Conservation (phyloP, 2,329 filamentous ascomycete species). For the Incumbomyces lentus region DNA sequence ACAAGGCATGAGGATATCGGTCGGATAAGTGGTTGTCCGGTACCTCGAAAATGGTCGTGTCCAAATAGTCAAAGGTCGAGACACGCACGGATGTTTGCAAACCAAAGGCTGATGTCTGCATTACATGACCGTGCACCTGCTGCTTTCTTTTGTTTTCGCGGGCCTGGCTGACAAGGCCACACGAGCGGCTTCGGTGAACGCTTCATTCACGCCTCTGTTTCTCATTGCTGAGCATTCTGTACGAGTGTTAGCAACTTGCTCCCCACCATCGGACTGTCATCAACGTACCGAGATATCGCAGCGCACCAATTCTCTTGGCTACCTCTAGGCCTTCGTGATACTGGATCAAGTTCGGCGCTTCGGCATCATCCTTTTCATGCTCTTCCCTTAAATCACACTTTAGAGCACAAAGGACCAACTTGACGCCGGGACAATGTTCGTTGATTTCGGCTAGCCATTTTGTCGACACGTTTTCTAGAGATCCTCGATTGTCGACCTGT, state of each 20-base stretch:
- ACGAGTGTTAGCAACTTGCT: constrained; percentile 4
- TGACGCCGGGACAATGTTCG: constrained; percentile 92
- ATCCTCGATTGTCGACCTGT: constrained; percentile 82
- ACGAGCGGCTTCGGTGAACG: constrained; percentile 92
- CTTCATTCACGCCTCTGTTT: constrained; percentile 95
- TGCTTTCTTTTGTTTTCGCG: constrained; percentile 25
- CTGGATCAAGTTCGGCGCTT: constrained; percentile 48
- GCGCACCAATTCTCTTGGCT: constrained; percentile 78
- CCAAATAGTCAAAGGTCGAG: too few species aligned
- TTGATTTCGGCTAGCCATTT: constrained; percentile 98
- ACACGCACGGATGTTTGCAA: too few species aligned
- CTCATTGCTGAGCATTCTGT: constrained; percentile 95
- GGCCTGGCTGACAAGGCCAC: constrained; percentile 60
- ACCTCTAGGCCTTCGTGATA: constrained; percentile 89
- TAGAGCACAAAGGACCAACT: constrained; percentile 85
- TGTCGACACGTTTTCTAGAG: constrained; percentile 93
- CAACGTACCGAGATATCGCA: constrained; percentile 68
- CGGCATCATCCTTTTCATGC: constrained; percentile 59
- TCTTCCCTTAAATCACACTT: constrained; percentile 92
- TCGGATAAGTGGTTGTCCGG: too few species aligned
- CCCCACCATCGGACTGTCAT: not conserved
- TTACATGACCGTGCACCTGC: constrained; percentile 23
- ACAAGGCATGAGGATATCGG: too few species aligned
- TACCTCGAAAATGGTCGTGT: too few species aligned
- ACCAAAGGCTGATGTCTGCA: not conserved